Evolutionary conservation across 1,284 basidiomycete genomes (phyloP).

Genomic region (Ustilago trichophora): DNA sequence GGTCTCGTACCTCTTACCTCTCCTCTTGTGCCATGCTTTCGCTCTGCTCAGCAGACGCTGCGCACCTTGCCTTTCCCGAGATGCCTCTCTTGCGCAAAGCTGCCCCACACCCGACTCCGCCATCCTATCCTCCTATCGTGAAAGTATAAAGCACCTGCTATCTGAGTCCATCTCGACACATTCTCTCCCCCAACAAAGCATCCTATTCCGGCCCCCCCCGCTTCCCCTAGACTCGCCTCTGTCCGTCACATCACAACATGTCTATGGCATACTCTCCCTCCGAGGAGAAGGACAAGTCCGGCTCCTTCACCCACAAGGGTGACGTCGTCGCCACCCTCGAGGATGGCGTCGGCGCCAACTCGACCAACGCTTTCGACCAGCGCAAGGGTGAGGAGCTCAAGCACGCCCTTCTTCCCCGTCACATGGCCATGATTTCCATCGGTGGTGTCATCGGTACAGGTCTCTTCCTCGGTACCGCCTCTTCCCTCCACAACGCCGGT

Average conservation of each 20-base stretch:
- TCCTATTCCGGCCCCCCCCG: not conserved
- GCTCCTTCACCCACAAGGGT: conserved; percentile 14
- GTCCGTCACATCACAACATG: conserved; percentile 11
- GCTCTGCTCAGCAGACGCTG: too few species aligned
- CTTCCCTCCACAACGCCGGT: conserved; percentile 69
- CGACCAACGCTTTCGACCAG: conserved; percentile 46
- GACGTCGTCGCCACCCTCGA: conserved; percentile 41
- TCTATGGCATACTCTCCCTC: conserved; percentile 21
- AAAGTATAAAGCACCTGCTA: conserved; percentile 21
- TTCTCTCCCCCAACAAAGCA: not conserved
- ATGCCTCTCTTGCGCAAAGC: too few species aligned
- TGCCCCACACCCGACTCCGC: too few species aligned
- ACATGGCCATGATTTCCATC: conserved; percentile 52
- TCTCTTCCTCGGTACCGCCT: conserved; percentile 79
- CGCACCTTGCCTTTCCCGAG: too few species aligned
- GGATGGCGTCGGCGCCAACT: conserved; percentile 23
- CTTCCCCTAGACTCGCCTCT: not conserved
- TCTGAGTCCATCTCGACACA: not conserved
- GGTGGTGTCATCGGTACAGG: conserved; percentile 58
- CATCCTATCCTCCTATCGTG: not conserved
- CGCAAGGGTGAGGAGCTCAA: conserved; percentile 51
- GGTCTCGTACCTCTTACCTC: conserved; percentile 12
- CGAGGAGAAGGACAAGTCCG: conserved; percentile 39
- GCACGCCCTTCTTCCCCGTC: conserved; percentile 49
- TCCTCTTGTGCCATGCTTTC: conserved; percentile 12